phyloP scores from a whole-genome alignment of 768 basidiomycete genomes.

The Suillus decipiens region DNA sequence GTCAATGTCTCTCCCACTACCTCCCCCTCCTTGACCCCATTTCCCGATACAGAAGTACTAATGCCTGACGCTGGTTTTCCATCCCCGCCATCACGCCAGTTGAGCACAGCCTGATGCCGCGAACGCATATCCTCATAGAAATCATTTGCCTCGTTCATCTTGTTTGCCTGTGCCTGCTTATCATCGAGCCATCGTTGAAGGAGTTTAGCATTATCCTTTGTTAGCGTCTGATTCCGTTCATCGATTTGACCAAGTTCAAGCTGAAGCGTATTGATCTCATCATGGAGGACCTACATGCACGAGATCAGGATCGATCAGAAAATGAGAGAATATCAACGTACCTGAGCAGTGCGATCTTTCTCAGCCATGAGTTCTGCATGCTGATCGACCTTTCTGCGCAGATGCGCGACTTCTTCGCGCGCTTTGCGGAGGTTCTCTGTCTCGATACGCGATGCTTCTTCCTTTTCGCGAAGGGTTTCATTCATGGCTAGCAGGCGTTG shows the following conservation, averaged over 20 bases:
- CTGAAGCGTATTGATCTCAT: conserved; percentile 91
- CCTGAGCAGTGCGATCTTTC: conserved; percentile 89
- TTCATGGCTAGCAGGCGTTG: conserved; percentile 92
- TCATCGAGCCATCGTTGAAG: conserved; percentile 96
- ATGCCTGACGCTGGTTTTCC: conserved; percentile 37
- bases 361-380: conserved; percentile 84
- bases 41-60: conserved; percentile 40
- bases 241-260: conserved; percentile 90
- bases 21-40: conserved; percentile 46
- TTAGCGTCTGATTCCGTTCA: conserved; percentile 82
- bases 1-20: conserved; percentile 41
- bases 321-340: conserved; percentile 29
- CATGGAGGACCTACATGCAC: conserved; percentile 75
- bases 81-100: conserved; percentile 49
- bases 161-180: conserved; percentile 89
- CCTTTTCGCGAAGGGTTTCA: conserved; percentile 92
- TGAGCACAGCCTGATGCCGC: conserved; percentile 61
- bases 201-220: conserved; percentile 92
- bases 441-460: conserved; percentile 81
- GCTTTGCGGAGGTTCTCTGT: conserved; percentile 77
- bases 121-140: conserved; percentile 89
- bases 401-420: conserved; percentile 69
- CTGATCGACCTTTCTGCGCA: conserved; percentile 79
- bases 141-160: conserved; percentile 92
- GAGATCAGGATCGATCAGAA: conserved; percentile 7